Evolutionary conservation across 768 basidiomycete species (phyloP), one percentile per base, ranked within the genome.

Genomic region (Sarcomyxa edulis): DNA sequence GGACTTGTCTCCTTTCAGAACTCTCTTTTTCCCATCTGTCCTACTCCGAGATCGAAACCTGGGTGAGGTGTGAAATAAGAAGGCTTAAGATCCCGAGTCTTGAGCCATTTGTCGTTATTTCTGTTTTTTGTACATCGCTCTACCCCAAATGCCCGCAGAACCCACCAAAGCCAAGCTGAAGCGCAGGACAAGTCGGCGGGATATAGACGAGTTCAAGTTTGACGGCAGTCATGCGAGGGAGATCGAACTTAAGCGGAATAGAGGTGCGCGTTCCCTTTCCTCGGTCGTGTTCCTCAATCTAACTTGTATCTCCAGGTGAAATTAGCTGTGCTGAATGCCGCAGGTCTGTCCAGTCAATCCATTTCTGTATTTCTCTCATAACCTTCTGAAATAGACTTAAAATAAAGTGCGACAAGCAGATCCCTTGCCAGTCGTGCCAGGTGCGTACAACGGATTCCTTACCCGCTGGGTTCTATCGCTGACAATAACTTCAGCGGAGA

Each of bases 381-480:
- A 58, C 49, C 42, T 42, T 32, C 46, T 49, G 29, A 27, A 22
- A n/a, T n/a, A 74, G 84, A 49, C 66, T 87, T 49, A 81, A 86
- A 69, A 84, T 87, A 56, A 84, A 84, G 54, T 87, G 84, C 64
- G 81, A 85, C 72, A 86, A 85, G 65, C 73, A 81, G 47, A 81
- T 85, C 38, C 84, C 84, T 7, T 86, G 84, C 53, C 80, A 84
- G 54, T 83, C 82, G 1, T 85, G 84, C 54, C 76, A 77, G 65
- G 81, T 78, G 53, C 28, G 65, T 56, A 23, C 42, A 37, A 40
- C 28, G 18, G 12, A 10, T 37, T 15, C 20, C 15, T 19, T 35
- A 39, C 32, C 26, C 44, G 39, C n/a, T 35, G 44, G 32, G 39
- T 24, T 19, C 24, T 8, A 29, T 32, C 26, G 12, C 39, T 42